Conservation (phyloP, 257 asterid genomes). For the Solanum sejunctum region DNA sequence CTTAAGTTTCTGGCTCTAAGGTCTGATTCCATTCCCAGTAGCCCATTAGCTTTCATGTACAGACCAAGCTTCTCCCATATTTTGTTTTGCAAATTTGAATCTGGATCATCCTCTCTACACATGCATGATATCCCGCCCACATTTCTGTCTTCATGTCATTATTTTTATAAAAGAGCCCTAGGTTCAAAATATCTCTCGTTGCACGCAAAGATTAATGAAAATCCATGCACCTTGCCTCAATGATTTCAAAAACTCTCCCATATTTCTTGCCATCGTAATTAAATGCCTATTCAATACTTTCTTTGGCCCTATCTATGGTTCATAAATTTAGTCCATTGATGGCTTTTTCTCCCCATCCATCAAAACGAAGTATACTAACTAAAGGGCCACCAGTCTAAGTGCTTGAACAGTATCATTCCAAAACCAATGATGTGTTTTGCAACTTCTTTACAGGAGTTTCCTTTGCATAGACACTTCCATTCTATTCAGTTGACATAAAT, state of each 20-base stretch:
- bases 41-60: neutral
- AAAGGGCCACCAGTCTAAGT: neutral
- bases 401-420: neutral
- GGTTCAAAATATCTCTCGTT: neutral
- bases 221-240: neutral
- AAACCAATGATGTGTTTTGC: neutral
- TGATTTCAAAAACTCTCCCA: neutral
- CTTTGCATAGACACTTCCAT: neutral
- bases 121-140: neutral
- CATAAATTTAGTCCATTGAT: neutral
- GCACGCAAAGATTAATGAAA: neutral
- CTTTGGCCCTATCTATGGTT: neutral
- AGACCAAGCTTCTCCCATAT: neutral
- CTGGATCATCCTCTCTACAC: neutral
- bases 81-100: neutral
- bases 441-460: neutral
- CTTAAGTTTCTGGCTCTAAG: neutral
- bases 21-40: neutral
- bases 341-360: neutral
- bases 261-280: neutral
- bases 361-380: neutral
- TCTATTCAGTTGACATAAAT: neutral
- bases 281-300: neutral
- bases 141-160: neutral
- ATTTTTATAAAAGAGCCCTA: neutral